Evolutionary conservation across 2,329 filamentous ascomycete species (phyloP).

Genomic region (Trichophyton benhamiae): DNA sequence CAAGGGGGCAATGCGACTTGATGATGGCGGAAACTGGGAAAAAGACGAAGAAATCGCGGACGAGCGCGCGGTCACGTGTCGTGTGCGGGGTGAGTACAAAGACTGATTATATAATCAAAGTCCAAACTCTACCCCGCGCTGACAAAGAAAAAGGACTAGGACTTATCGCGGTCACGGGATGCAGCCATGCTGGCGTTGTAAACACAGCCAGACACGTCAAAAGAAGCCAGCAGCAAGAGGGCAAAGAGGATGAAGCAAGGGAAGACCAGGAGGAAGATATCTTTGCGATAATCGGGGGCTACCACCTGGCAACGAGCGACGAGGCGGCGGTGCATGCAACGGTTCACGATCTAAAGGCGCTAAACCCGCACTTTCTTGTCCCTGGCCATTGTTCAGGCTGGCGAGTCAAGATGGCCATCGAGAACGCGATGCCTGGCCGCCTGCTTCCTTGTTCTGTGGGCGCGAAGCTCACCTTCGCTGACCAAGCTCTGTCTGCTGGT

Average conservation of each 20-base stretch:
- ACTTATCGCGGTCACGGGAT: constrained; percentile 45
- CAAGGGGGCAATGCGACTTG: constrained; percentile 35
- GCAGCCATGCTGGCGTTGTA: constrained; percentile 44
- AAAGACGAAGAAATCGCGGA: constrained; percentile 37
- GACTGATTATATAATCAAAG: neutral
- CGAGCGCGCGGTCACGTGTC: constrained; percentile 43
- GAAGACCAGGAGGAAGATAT: constrained; percentile 28
- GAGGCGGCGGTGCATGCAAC: constrained; percentile 34
- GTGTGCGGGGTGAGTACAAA: constrained; percentile 36
- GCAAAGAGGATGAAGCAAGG: constrained; percentile 26
- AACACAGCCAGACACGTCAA: constrained; percentile 39
- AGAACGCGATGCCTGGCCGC: constrained; percentile 39
- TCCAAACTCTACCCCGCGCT: neutral
- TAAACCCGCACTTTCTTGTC: constrained; percentile 39
- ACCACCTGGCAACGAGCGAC: constrained; percentile 40
- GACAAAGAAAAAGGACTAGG: constrained; percentile 30
- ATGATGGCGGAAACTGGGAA: constrained; percentile 11
- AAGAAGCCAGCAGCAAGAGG: constrained; percentile 19
- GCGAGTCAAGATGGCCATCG: constrained; percentile 43
- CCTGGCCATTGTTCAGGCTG: constrained; percentile 47
- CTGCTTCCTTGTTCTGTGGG: constrained; percentile 42
- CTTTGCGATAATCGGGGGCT: constrained; percentile 43
- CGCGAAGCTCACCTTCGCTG: constrained; percentile 18
- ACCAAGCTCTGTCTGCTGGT: neutral
- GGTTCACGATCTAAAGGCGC: constrained; percentile 36